These are phyloP conservation scores for Closterium sp. DNA, from an alignment of 139 green algal species.

Conservation along the genomic window DNA sequence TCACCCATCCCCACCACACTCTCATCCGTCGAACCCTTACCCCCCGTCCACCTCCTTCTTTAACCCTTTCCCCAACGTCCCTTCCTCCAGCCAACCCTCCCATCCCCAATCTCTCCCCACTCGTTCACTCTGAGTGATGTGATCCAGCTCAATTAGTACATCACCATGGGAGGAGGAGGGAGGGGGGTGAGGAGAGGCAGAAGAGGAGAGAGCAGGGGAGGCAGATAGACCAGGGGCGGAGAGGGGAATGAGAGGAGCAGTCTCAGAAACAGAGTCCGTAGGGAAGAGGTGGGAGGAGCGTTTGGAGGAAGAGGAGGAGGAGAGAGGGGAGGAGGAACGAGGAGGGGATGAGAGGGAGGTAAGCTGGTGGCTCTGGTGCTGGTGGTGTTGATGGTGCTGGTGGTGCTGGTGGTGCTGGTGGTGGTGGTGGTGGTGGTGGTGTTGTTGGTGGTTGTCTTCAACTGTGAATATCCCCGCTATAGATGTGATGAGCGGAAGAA, in stretches of 20 bases:
- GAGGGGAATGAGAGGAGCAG: background rate
- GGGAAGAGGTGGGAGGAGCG: background rate
- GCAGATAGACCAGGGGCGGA: background rate
- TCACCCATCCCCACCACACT: background rate
- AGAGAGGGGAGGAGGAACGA: background rate
- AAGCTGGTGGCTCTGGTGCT: background rate
- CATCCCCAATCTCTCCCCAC: background rate
- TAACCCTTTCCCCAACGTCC: background rate
- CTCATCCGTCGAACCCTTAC: background rate
- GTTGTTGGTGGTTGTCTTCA: background rate
- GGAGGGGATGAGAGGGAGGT: background rate
- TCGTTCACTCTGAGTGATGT: background rate
- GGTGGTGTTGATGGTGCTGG: background rate
- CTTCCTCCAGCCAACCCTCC: background rate
- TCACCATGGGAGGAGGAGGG: background rate
- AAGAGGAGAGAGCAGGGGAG: background rate
- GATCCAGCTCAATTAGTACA: background rate
- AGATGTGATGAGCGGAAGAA: constrained; percentile 71
- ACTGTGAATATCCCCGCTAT: background rate
- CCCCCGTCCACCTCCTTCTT: background rate
- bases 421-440: background rate
- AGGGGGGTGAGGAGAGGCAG: background rate
- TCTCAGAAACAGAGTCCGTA: background rate
- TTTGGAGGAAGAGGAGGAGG: background rate
- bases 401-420: background rate